Evolutionary conservation across 139 green algal species (phyloP).

Genomic region (Axilococcus clingmanii): DNA sequence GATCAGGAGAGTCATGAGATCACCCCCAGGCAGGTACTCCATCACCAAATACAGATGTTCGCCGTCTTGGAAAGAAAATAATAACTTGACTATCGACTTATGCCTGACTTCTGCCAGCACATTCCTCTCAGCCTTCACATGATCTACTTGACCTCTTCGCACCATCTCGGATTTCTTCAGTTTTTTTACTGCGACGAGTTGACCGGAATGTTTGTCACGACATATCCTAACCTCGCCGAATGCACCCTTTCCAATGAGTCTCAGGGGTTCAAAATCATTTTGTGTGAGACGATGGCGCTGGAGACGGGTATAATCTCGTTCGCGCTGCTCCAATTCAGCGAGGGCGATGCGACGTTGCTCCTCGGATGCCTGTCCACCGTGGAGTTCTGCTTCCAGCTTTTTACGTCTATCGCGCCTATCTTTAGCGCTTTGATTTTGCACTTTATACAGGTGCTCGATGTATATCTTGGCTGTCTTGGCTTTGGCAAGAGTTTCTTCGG

Average conservation of each 20-base stretch:
- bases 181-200: constrained; percentile 97
- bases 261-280: constrained; percentile 91
- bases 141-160: constrained; percentile 83
- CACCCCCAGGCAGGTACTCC: constrained; percentile 94
- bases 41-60: constrained; percentile 96
- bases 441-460: constrained; percentile 92
- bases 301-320: constrained; percentile 72
- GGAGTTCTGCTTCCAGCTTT: constrained; percentile 61
- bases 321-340: constrained; percentile 56
- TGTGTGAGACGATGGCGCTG: constrained; percentile 70
- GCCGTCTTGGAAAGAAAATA: constrained; percentile 92
- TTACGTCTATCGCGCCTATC: constrained; percentile 59
- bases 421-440: constrained; percentile 62
- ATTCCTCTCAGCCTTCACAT: constrained; percentile 93
- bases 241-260: constrained; percentile 89
- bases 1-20: constrained; percentile 98
- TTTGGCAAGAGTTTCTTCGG: constrained; percentile 28
- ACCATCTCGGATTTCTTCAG: constrained; percentile 95
- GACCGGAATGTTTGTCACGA: constrained; percentile 60
- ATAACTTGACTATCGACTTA: constrained; percentile 76
- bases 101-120: constrained; percentile 86
- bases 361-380: constrained; percentile 35
- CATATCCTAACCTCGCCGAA: constrained; percentile 94
- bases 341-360: constrained; percentile 41
- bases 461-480: constrained; percentile 73